These are phyloP conservation scores for Paramarasmius palmivorus DNA, from an alignment of 1,284 basidiomycete species.

Conservation along the genomic window DNA sequence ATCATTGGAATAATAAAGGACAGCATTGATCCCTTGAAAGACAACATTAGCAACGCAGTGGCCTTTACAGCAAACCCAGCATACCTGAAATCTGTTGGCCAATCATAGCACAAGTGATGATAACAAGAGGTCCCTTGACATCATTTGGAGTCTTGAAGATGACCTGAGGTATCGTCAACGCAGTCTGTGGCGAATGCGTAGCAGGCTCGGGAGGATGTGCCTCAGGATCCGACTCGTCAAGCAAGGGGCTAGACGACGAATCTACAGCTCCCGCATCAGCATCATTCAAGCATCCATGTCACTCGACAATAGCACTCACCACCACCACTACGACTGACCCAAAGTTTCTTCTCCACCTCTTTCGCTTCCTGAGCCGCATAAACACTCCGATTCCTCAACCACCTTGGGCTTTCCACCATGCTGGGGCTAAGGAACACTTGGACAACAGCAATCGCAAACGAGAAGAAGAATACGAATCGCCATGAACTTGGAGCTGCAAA, in stretches of 20 bases:
- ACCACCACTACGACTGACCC: constrained; percentile 32
- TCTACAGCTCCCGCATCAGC: not conserved
- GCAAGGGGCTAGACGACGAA: constrained; percentile 35
- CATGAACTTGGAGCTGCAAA: constrained; percentile 63
- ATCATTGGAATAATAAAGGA: constrained; percentile 88
- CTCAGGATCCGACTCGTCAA: constrained; percentile 42
- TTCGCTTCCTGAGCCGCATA: constrained; percentile 39
- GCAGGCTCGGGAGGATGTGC: constrained; percentile 19
- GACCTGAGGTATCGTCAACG: constrained; percentile 53
- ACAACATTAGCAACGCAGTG: too few relatives aligned
- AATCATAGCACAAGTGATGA: constrained; percentile 73
- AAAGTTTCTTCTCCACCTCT: constrained; percentile 47
- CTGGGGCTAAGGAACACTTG: constrained; percentile 59
- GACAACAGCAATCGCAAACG: constrained; percentile 54
- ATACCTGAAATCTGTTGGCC: constrained; percentile 79
- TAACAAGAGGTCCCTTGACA: constrained; percentile 66
- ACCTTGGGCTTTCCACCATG: constrained; percentile 70
- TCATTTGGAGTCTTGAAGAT: constrained; percentile 48
- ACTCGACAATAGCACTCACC: not conserved
- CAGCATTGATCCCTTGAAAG: constrained; percentile 47
- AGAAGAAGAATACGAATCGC: constrained; percentile 74
- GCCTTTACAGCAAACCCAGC: too few relatives aligned
- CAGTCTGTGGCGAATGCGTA: constrained; percentile 22
- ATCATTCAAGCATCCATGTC: too few relatives aligned
- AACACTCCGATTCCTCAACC: constrained; percentile 54